These are phyloP conservation scores for Clathrus columnatus DNA, from an alignment of 768 basidiomycete species.

Conservation along the genomic window DNA sequence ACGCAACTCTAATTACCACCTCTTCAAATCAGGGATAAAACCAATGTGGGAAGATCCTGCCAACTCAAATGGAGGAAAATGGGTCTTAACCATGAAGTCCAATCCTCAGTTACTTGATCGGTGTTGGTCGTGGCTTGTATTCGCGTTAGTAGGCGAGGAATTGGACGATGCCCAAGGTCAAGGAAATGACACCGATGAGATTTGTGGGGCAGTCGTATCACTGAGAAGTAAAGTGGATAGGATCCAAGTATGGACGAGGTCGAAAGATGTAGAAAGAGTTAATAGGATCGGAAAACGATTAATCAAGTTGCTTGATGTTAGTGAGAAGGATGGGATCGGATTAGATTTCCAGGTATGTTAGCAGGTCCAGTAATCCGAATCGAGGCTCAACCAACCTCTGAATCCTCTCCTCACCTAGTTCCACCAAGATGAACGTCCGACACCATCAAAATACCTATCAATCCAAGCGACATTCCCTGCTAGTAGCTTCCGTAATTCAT, in stretches of 20 bases:
- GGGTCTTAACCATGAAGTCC: conserved; percentile 90
- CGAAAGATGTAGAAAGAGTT: conserved; percentile 74
- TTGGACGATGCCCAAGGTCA: conserved; percentile 47
- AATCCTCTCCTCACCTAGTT: conserved; percentile 36
- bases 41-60: conserved; percentile 97
- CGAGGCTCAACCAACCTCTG: background rate
- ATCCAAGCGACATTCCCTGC: conserved; percentile 58
- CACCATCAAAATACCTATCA: conserved; percentile 71
- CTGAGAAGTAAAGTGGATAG: conserved; percentile 79
- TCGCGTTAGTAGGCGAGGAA: conserved; percentile 81
- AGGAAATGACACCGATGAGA: conserved; percentile 38
- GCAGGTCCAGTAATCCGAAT: background rate
- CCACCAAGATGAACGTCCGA: conserved; percentile 81
- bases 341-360: conserved; percentile 76
- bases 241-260: conserved; percentile 86
- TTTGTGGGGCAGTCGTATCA: conserved; percentile 72
- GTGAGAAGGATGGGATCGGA: conserved; percentile 75
- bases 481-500: conserved; percentile 59
- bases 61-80: conserved; percentile 88
- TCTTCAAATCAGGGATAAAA: conserved; percentile 91
- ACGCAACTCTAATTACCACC: conserved; percentile 87
- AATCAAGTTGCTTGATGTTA: conserved; percentile 74
- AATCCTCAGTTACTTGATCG: conserved; percentile 71
- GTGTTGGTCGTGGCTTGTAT: conserved; percentile 84
- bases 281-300: conserved; percentile 80